Base-by-base conservation (phyloP, 2,329 filamentous ascomycete species). In the Emydomyces testavorans region DNA sequence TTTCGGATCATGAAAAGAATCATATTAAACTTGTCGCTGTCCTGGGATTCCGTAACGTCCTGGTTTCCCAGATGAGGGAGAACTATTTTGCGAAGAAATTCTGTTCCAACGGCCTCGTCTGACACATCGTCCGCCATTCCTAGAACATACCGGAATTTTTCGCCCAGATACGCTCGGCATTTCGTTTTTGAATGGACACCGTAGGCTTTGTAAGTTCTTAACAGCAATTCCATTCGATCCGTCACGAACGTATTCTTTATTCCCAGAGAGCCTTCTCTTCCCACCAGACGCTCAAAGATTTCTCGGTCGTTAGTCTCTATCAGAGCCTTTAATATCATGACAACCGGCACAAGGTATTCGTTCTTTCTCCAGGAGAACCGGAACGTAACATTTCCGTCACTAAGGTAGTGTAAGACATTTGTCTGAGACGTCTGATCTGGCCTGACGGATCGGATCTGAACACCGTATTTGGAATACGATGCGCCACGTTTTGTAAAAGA, bases 401-500 rank as follows among this genome's bases (percentile, higher is more conserved):
- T 87, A 49, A 98, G 77, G 65, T 96, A 98, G 68, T 98, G 92
- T 41, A 98, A 75, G 28, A 94, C 88, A 60, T 96, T 98, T 31
- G 90, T 96, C 67, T 96, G 90, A 24, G 89, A 95, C 6, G 90
- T 95, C 69, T 98, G 88, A 67, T 98, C 92, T n/a, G 89, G 89
- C 50, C 92, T 80, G 48, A 95, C 88, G 2, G 83, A 93, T 68
- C 92, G 82, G 56, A 95, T 80, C 60, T 94, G 85, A 50, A 96
- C 84, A 73, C 88, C 92, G 60, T 80, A 92, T 50, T 85, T 83
- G 8, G 88, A 93, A 69, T 95, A 98, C 52, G 85, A 78, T 16
- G 82, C 75, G 31, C 92, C 92, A 70, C 92, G 82, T 59, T 86
- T 89, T 54, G 79, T 77, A 70, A 96, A 98, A 56, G 89, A 94